Evolutionary conservation across 2,329 filamentous ascomycete species (phyloP), one percentile per base, ranked within the genome.

Genomic region (Aciculosporium take): DNA sequence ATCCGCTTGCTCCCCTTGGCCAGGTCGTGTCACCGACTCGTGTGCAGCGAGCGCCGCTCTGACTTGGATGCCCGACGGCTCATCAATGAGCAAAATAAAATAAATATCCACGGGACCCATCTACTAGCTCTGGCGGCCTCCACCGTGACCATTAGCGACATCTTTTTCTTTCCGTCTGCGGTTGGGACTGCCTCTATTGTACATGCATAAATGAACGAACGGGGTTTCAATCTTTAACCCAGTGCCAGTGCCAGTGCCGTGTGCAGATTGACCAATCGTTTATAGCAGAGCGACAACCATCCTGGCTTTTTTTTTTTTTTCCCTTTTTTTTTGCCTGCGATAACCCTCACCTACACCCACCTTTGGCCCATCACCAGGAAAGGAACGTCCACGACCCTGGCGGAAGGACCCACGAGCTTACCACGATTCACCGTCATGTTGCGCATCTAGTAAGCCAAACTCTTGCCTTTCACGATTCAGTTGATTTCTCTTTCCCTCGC

Each of bases 301-400:
- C 37, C 28, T 17, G 28, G n/a, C 12, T 13, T 17, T 18, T 15
- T 39, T 8, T 31, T 20, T 6, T 20, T 23, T 32, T 25, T 28
- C 8, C 15, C 72, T 9, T 78, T 82, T 33, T 84, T 13, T 13
- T 15, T 39, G 41, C 25, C 36, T 33, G 38, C 30, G 20, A 39
- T 8, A 39, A n/a, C 37, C 37, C 18, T 24, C 25, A 29, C 24
- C 28, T 28, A 31, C 28, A 15, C n/a, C 17, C n/a, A 9, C 18
- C 37, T 6, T 31, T 27, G 23, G n/a, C n/a, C 25, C 17, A n/a
- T 30, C 18, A 39, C 28, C 13, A 24, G 27, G 20, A 39, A 29
- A 39, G 10, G 8, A 34, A n/a, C 29, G 38, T 40, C 27, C 38
- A 20, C 23, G 32, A 8, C 24, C 25, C 35, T 40, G 23, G 32